Evolutionary conservation across 768 basidiomycete species (phyloP), one percentile per base, ranked within the genome.

Genomic region (Leccinum obscurum): DNA sequence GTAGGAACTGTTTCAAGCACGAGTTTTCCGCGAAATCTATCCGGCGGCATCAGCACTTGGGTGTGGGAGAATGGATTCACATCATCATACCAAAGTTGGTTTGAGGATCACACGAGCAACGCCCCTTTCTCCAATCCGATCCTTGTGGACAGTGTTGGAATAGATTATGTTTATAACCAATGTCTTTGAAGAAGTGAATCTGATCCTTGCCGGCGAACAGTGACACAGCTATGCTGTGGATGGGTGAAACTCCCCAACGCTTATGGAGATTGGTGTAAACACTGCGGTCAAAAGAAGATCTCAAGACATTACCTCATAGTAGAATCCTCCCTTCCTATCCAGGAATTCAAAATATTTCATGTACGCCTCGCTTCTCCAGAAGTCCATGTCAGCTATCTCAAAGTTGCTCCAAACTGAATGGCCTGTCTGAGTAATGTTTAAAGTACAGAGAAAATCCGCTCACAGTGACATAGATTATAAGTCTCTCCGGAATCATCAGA

Each of bases 161-260:
- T 11, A 94, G 93, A 66, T 92, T 88, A 67, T 98, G 95, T 35
- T 87, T 83, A 72, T 97, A 98, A 3, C 88, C 95, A 56, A 98
- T 92, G 69, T 98, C 94, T 64, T 89, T 84, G 81, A 98, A 98
- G 78, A 93, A 98, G 73, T 97, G 92, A 39, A 98, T 87, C 74
- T 94, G 90, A 17, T 93, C 89, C 71, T 92, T 95, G 71, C 82
- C 82, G 0, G 93, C 89, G 65, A 98, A 92, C 11, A 98, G 78
- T 0, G 95, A 89, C 1, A 90, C 95, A 35, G 91, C 96, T 59
- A 98, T 94, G 56, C 88, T 91, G 69, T 94, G 92, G 9, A 94
- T 85, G 10, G 86, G 86, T 17, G 96, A 96, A 76, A 97, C 95
- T 54, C 96, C 96, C 93, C 93, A 94, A 34, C 93, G 86, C 85